Evolutionary conservation across 495 filamentous ascomycete species (phyloP), one percentile per base, ranked within the genome.

Genomic region (Chaetomium cochliodes): DNA sequence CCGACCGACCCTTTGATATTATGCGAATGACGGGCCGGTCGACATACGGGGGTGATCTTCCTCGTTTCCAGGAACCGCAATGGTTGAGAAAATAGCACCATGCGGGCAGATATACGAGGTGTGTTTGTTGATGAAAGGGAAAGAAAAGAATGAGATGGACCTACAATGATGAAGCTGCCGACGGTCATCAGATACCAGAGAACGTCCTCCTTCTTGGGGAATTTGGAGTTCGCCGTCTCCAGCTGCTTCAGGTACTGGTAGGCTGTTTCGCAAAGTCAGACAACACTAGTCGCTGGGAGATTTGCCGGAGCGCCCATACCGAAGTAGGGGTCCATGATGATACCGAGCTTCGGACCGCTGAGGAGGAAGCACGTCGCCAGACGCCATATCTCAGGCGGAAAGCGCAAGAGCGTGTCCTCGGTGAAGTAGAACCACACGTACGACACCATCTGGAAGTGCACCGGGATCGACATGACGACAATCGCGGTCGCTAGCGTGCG

Each of bases 51-150:
- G 92, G 89, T 88, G 83, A 89, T 97, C 91, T 97, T 84, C 93
- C 93, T 96, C 92, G 82, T 80, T 88, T 92, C 85, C 90, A 96
- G 92, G 92, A 96, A 96, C 91, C 92, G 92, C 87, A 84, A 87
- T 90, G 93, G 91, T 74, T 78, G 77, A 75, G 87, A 67, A 87
- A 78, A 71, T 75, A 76, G 77, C 84, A 84, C 92, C 92, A 91
- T 85, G 86, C 92, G 93, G 91, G 93, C 92, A 97, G 93, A 90
- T 91, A 88, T 90, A 63, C 83, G 91, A 93, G 89, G 90, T 88
- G 63, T 54, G 20, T 74, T 65, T n/a, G n/a, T n/a, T n/a, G n/a
- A n/a, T n/a, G 26, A 28, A 55, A 20, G 23, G 52, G 22, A 61
- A 67, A 25, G 60, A 39, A 41, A 11, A 37, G 42, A 58, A 47